Evolutionary conservation across 495 filamentous ascomycete genomes (phyloP).

Genomic region (Trichoderma orchidacearum): DNA sequence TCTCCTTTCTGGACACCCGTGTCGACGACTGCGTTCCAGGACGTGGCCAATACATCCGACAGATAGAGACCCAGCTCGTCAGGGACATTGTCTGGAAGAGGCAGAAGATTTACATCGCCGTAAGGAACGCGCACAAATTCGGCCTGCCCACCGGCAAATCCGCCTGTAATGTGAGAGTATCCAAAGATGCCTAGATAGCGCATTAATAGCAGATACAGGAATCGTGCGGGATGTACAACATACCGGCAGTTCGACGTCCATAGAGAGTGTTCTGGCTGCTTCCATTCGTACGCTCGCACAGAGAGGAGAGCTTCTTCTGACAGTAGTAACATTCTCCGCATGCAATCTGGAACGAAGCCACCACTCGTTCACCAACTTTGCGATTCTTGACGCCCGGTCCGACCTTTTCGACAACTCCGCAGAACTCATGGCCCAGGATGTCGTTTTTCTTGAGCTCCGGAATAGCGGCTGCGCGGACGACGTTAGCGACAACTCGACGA

Average conservation of each 20-base stretch:
- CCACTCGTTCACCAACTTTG: background rate
- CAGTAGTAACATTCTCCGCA: slow-evolving; percentile 69
- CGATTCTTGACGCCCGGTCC: slow-evolving; percentile 13
- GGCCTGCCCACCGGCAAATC: slow-evolving; percentile 80
- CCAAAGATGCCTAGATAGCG: slow-evolving; percentile 45
- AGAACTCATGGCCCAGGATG: slow-evolving; percentile 31
- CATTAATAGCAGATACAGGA: too few species aligned
- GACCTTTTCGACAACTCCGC: slow-evolving; percentile 21
- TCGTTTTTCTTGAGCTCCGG: background rate
- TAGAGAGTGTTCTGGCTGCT: slow-evolving; percentile 64
- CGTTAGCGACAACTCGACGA: slow-evolving; percentile 7
- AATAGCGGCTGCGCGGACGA: background rate
- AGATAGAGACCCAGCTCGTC: slow-evolving; percentile 81
- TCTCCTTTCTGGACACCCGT: slow-evolving; percentile 70
- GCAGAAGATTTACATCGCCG: slow-evolving; percentile 68
- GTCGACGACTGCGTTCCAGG: slow-evolving; percentile 72
- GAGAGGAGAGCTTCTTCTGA: slow-evolving; percentile 56
- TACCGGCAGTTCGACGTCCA: slow-evolving; percentile 53
- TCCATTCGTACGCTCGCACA: slow-evolving; percentile 67
- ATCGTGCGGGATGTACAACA: too few species aligned
- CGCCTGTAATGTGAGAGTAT: slow-evolving; percentile 69
- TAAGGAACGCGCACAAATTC: slow-evolving; percentile 78
- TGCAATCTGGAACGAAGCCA: slow-evolving; percentile 35
- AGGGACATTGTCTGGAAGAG: slow-evolving; percentile 65
- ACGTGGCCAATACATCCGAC: slow-evolving; percentile 66